phyloP scores from a whole-genome alignment of 139 green algal genomes.

The Diplosphaera chodatii region DNA sequence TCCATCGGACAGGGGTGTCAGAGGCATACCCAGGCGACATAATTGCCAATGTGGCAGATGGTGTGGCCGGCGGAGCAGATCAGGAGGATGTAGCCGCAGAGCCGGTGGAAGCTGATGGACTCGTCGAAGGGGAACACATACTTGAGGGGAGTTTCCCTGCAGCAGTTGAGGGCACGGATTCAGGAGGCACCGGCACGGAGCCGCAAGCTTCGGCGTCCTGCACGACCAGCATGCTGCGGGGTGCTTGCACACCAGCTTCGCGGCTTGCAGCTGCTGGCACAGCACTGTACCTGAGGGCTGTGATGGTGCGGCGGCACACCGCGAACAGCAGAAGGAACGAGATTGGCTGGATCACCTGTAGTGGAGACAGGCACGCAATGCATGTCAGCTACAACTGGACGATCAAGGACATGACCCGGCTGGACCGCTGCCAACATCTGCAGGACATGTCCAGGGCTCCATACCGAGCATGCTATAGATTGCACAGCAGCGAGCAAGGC shows the following conservation, averaged over 20 bases:
- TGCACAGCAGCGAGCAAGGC: no score
- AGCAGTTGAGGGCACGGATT: no score
- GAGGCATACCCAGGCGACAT: neutral
- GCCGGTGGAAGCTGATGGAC: slow-evolving; percentile 1
- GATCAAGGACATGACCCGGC: neutral
- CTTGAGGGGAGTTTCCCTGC: neutral
- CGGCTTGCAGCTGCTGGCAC: no score
- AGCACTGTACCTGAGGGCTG: neutral
- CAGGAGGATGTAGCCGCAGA: neutral
- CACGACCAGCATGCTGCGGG: no score
- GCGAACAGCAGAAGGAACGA: neutral
- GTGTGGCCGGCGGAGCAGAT: neutral
- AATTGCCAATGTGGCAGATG: neutral
- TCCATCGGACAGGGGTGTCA: no score
- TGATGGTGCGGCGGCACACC: neutral
- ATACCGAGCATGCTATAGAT: no score
- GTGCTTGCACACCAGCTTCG: no score
- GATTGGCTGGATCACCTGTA: neutral
- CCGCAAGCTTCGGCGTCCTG: no score
- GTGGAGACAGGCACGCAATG: neutral
- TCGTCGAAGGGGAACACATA: neutral
- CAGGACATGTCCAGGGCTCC: neutral
- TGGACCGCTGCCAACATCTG: neutral
- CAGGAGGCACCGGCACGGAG: no score
- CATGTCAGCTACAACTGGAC: neutral